A percentile compares a stretch with the other conserved stretches of the same genome.
These are phyloP conservation scores for Aspergillus luchuensis DNA, from an alignment of 2,329 filamentous ascomycete genomes.

Conservation along the genomic window DNA sequence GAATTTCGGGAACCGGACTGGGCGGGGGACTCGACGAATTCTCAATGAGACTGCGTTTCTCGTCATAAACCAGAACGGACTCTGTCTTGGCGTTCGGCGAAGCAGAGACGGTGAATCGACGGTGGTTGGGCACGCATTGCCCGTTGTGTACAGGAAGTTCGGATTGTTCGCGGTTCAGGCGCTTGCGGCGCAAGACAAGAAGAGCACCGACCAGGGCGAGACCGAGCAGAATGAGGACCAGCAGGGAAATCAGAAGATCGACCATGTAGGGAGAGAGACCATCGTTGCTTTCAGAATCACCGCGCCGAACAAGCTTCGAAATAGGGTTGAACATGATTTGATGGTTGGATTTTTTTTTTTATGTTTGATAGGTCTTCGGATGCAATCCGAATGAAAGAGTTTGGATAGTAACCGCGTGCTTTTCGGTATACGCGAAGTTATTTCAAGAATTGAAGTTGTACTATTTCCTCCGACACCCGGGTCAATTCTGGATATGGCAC, in stretches of 20 bases:
- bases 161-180: constrained; percentile 53
- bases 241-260: constrained; percentile 75
- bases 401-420: constrained; percentile 7
- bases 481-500: not conserved
- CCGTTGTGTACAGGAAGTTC: constrained; percentile 71
- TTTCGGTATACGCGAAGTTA: constrained; percentile 9
- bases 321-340: constrained; percentile 40
- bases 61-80: constrained; percentile 73
- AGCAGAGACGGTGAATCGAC: constrained; percentile 60
- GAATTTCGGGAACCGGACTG: constrained; percentile 91
- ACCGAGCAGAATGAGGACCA: constrained; percentile 74
- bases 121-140: constrained; percentile 49
- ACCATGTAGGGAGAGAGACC: constrained; percentile 65
- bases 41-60: constrained; percentile 76
- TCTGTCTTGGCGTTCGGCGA: constrained; percentile 62
- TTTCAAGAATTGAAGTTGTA: constrained; percentile 18
- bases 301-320: constrained; percentile 54
- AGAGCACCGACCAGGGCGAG: constrained; percentile 69
- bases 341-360: constrained; percentile 3
- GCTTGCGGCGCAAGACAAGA: constrained; percentile 70
- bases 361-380: not conserved
- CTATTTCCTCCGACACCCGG: not conserved
- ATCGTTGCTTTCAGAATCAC: constrained; percentile 40
- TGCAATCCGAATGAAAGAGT: not conserved
- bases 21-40: constrained; percentile 74